A percentile compares a stretch with the other conserved stretches of the same genome.
Conservation (phyloP, 2,329 filamentous ascomycete species). For the Dactylonectria estremocensis region DNA sequence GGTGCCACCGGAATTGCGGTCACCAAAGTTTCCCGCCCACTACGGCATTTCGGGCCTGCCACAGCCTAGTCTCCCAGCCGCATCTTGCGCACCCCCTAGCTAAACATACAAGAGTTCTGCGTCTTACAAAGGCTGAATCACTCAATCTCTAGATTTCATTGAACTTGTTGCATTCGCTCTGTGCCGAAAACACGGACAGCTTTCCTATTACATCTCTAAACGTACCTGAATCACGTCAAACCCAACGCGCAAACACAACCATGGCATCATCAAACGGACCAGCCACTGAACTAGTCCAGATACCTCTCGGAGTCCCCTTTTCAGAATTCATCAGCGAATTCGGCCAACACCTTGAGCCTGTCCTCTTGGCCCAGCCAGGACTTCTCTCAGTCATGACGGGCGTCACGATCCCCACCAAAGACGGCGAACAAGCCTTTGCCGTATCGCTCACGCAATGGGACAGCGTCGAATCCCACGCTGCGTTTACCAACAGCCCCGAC, state of each 20-base stretch:
- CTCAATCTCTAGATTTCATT: too few species aligned
- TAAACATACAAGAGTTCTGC: too few species aligned
- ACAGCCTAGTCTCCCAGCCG: neutral
- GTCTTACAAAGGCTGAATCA: too few species aligned
- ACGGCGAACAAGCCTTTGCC: neutral
- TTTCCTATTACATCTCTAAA: too few species aligned
- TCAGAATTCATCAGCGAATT: slow-evolving; percentile 14
- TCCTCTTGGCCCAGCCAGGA: slow-evolving; percentile 5
- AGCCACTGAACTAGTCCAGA: slow-evolving; percentile 14
- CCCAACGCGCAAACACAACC: too few species aligned
- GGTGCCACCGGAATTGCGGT: neutral
- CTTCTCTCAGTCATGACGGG: slow-evolving; percentile 9
- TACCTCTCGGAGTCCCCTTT: neutral
- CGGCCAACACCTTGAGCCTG: slow-evolving; percentile 7
- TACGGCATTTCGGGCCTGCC: neutral
- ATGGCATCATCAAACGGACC: neutral
- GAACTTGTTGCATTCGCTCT: too few species aligned
- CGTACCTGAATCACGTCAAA: neutral
- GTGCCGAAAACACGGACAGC: too few species aligned
- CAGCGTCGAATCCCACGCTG: slow-evolving; percentile 11
- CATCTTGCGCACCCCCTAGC: too few species aligned
- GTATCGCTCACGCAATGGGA: slow-evolving; percentile 18
- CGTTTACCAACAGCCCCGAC: slow-evolving; percentile 12
- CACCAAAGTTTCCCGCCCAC: neutral
- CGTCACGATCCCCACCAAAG: neutral